Evolutionary conservation across 306 rosid genomes (phyloP), one percentile per base, ranked within the genome.

Genomic region (Citrullus mucosospermus): DNA sequence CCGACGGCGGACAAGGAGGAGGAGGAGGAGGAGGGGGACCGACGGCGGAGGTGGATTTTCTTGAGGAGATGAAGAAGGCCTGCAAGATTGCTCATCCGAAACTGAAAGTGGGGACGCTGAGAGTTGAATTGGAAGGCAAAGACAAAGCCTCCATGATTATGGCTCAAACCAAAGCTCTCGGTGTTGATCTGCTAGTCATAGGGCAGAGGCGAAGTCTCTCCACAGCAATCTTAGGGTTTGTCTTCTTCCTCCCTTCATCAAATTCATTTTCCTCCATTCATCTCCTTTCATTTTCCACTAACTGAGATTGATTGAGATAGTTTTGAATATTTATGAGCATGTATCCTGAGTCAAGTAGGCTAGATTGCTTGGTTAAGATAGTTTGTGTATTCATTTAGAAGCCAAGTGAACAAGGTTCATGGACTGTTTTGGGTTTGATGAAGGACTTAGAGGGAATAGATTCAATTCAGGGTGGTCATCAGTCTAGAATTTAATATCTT

Each of bases 201-300:
- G 98, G 96, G 46, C 96, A 91, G 75, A 85, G 88, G 9, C 85
- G 89, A 76, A 91, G 83, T 78, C 80, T 91, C 78, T 87, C 98
- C 79, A 83, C 89, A 1, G 80, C 91, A 18, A 39, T 93, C 10
- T 81, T 93, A 83, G 96, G 98, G 96, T 89, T 76, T 72, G 85
- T 83, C 38, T 68, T 57, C 56, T 61, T 61, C 22, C 20, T 48
- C 56, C 41, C 55, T 71, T 15, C 58, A 25, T 44, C 9, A 18
- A 63, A 63, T 65, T 10, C 72, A 36, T 65, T 65, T 38, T 38
- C 43, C 14, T 65, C 9, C 17, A 68, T 48, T 48, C 53, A 48
- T 43, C 2, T 43, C 10, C 46, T 43, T 43, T 43, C 46, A 36
- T 36, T 36, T 36, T 36, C 39, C 39, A 3, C 39, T 36, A 36